These are phyloP conservation scores for Tricholoma furcatifolium DNA, from an alignment of 768 basidiomycete species.

Conservation along the genomic window DNA sequence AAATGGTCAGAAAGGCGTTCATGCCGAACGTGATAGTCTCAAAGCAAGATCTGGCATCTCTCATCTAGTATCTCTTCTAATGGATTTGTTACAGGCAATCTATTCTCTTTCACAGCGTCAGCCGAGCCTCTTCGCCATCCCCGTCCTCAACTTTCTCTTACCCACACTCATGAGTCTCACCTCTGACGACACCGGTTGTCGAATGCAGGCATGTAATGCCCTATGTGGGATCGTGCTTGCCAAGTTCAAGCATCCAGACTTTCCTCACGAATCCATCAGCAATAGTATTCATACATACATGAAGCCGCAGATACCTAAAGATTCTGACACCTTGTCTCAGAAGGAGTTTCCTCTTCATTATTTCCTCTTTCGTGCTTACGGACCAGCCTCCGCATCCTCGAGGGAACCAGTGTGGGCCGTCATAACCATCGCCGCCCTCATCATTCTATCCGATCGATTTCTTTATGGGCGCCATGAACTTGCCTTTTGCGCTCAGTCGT, in stretches of 20 bases:
- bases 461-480: conserved; percentile 41
- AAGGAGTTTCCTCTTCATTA: conserved; percentile 20
- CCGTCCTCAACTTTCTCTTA: conserved; percentile 50
- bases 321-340: not conserved
- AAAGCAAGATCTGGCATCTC: conserved; percentile 23
- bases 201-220: conserved; percentile 55
- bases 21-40: conserved; percentile 32
- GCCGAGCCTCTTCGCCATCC: conserved; percentile 45
- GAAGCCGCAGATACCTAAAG: conserved; percentile 18
- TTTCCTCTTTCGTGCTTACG: conserved; percentile 27
- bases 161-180: conserved; percentile 29
- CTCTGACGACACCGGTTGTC: conserved; percentile 27
- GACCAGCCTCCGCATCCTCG: conserved; percentile 19
- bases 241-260: conserved; percentile 24
- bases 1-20: conserved; percentile 26
- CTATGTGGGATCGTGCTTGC: conserved; percentile 54
- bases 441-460: conserved; percentile 42
- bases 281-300: conserved; percentile 26
- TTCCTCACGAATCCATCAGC: conserved; percentile 25
- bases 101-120: conserved; percentile 35
- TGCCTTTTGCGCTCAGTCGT: conserved; percentile 34
- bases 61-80: not conserved
- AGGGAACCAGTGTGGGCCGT: conserved; percentile 44
- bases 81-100: conserved; percentile 27
- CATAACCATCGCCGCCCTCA: conserved; percentile 42